Percentiles rank a stretch among this genome's conserved stretches.
These are phyloP conservation scores for Prunus persica DNA, from an alignment of 306 rosid genomes.

Conservation along the genomic window DNA sequence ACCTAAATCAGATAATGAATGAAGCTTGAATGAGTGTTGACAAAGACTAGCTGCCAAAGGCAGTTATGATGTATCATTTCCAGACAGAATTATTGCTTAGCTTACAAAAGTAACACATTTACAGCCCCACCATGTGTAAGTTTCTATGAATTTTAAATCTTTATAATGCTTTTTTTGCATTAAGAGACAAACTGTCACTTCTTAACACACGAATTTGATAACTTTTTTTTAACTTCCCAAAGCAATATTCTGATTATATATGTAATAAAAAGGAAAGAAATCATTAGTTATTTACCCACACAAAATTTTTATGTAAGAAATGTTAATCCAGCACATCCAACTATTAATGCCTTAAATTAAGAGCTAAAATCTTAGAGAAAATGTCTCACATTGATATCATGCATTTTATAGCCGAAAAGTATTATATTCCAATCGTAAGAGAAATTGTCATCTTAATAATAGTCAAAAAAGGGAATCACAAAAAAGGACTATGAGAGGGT, in stretches of 20 bases:
- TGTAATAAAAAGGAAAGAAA: background rate
- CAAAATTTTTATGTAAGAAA: no score
- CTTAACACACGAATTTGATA: background rate
- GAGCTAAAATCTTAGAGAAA: background rate
- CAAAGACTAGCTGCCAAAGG: background rate
- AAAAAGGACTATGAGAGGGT: background rate
- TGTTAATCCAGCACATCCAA: no score
- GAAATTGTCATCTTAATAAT: background rate
- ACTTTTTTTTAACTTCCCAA: background rate
- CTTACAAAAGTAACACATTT: no score
- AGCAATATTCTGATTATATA: background rate
- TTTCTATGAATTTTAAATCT: background rate
- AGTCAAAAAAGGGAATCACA: background rate
- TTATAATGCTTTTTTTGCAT: background rate
- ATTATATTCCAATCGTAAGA: background rate
- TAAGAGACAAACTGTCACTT: background rate
- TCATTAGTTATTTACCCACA: no score
- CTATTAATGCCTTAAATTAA: background rate
- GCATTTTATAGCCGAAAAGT: background rate
- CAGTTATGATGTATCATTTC: background rate
- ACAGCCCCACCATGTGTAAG: background rate
- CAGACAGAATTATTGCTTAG: no score
- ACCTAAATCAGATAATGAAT: slow-evolving; percentile 45
- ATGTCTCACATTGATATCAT: background rate
- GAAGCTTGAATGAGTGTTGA: slow-evolving; percentile 1